Evolutionary conservation across 345 rosid genomes (phyloP).

Genomic region (Pistacia atlantica): DNA sequence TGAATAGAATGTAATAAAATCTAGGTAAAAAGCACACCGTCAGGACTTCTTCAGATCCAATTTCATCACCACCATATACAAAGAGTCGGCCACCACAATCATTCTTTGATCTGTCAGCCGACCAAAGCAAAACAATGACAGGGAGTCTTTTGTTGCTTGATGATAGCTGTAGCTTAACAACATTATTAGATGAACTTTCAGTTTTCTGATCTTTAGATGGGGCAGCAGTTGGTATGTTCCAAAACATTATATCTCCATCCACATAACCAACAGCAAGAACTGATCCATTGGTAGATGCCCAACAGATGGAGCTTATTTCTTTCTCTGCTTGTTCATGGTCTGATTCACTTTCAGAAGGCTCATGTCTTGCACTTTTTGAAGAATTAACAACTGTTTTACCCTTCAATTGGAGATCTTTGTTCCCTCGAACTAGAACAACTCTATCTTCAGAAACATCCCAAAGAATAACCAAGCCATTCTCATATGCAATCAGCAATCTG

Average conservation of each 20-base stretch:
- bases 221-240: constrained; percentile 50
- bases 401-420: constrained; percentile 65
- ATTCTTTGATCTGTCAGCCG: constrained; percentile 44
- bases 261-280: constrained; percentile 85
- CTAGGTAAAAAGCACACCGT: constrained; percentile 48
- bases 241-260: constrained; percentile 85
- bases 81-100: constrained; percentile 64
- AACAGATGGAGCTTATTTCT: constrained; percentile 86
- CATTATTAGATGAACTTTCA: constrained; percentile 47
- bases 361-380: constrained; percentile 31
- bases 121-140: constrained; percentile 75
- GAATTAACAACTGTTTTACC: constrained; percentile 39
- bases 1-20: constrained; percentile 3
- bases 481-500: constrained; percentile 82
- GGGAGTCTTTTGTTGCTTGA: constrained; percentile 76
- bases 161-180: constrained; percentile 72
- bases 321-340: constrained; percentile 51
- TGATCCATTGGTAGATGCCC: constrained; percentile 85
- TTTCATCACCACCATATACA: constrained; percentile 83
- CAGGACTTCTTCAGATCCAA: constrained; percentile 84
- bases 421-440: constrained; percentile 58
- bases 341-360: constrained; percentile 35
- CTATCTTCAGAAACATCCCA: constrained; percentile 84
- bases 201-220: constrained; percentile 39
- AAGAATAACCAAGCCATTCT: constrained; percentile 70